Evolutionary conservation across 257 asterid genomes (phyloP), one percentile per base, ranked within the genome.

Genomic region (Penstemon davidsonii): DNA sequence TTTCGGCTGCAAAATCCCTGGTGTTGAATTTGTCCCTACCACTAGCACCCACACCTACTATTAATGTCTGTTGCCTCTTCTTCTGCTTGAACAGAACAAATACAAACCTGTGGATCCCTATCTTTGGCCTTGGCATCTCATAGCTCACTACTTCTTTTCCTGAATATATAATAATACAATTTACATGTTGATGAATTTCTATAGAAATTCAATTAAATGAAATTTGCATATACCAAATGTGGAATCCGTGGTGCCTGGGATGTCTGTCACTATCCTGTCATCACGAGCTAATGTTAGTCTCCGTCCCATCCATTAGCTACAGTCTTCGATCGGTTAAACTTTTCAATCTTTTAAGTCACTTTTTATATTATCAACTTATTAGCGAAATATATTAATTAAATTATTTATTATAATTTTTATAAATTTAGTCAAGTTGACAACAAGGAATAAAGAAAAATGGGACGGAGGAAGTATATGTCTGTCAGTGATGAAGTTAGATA

Each of bases 181-280:
- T 33, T 42, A 15, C 8, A 57, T 47, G 8, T 36, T 3, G 18
- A 15, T 15, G 0, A 15, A 15, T 15, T 8, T 65, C 5, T 38
- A 10, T 25, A 47, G 3, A 64, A 15, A n/a, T 4, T 25, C 5
- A 6, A 33, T 38, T 49, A 49, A 11, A 12, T 40, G 10, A 37
- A 5, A 5, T 4, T 37, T 62, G 8, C 44, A 4, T 18, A 45
- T 7, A 91, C 98, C 98, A 60, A 92, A 92, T 60, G 98, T 80
- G 72, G 95, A 66, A 70, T 88, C 90, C 12, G 98, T 92, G 8
- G 96, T 87, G 67, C 98, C 98, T 6, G 98, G 98, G 64, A 92
- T 92, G 68, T 92, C 95, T 54, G 97, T 83, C 49, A 92, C 87
- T 2, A 92, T 82, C 98, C 98, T 92, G 96, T 55, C 6, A 53